Evolutionary conservation across 345 rosid genomes (phyloP), one percentile per base, ranked within the genome.

Genomic region (Salix dunnii): DNA sequence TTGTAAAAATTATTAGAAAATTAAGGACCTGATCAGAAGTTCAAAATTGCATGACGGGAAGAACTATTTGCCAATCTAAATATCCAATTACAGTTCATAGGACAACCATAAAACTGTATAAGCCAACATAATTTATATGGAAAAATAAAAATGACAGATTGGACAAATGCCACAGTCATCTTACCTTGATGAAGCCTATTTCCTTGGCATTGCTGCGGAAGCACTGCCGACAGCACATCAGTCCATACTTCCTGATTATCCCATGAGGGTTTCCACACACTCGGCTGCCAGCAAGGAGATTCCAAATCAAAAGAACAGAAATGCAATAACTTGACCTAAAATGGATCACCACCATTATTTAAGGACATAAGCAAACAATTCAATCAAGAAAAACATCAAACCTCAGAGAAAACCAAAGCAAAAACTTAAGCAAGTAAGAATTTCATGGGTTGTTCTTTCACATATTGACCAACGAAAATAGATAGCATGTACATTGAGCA

Each of bases 181-280:
- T 36, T 58, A 80, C 87, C 90, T 87, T 85, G 78, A 87, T 87
- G 80, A 85, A 87, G 18, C 88, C 90, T 62, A 87, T 87, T 63
- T 87, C 87, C 86, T 87, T 87, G 55, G 88, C 86, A 62, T 87
- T 87, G 79, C 83, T 80, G 69, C 85, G 85, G 83, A 87, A 85
- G 84, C 89, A 84, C 73, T 84, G 89, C 70, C 90, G 74, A 77
- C 90, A 82, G 70, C 90, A 87, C 87, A 84, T 82, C 27, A 87
- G 77, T 8, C 88, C 86, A 61, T 82, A 80, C 75, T 85, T 87
- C 82, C 90, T 70, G 68, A 87, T 85, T 42, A 87, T 18, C 23
- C 88, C 88, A 70, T 85, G 90, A 25, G 88, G 82, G 55, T 87
- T 87, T 48, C 90, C 89, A 49, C 90, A 82, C 13, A 85, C 89